Base-by-base conservation (phyloP, 148 eudicot genomes). In the Suaeda aralocaspica region DNA sequence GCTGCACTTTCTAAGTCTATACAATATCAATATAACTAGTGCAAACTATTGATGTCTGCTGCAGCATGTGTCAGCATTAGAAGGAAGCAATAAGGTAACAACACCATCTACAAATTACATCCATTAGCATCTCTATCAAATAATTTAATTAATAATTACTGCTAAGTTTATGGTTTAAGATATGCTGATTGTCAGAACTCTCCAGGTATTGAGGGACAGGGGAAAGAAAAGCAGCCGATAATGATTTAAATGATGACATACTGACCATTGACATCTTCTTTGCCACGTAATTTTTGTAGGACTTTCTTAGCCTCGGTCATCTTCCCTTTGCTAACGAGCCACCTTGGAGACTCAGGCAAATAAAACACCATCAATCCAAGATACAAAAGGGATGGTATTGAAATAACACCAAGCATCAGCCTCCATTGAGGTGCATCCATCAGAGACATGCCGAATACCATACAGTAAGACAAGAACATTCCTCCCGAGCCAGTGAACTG, bases 321-420 rank as follows among this genome's bases (percentile, higher is more conserved):
- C 87, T 64, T 76, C 62, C 98, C 94, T 84, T 90, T 90, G 76
- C 98, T 90, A n/a, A 88, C 98, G 21, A 92, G 87, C 98, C 98
- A 92, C 70, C 98, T 79, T n/a, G 98, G 98, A 67, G 98, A 92
- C 72, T 92, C 98, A 14, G 96, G 98, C 68, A 92, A 68, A 82
- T 76, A 92, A 69, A 81, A 81, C 60, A 83, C 84, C 10, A 83
- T 80, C 73, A 88, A 63, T 24, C 66, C 76, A 55, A 92, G 78
- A 71, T 85, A 92, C 50, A 74, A 50, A 36, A 92, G 57, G 0
- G 98, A 90, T 33, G 98, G 98, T 59, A 85, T 45, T 0, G 90
- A 82, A 30, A 92, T 79, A 73, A 88, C 86, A 13, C 98, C 98
- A 15, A 92, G 98, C 98, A 92, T 92, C 77, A 90, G 44, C 71